These are phyloP conservation scores for Brassica juncea DNA, from an alignment of 345 rosid genomes.

Conservation along the genomic window DNA sequence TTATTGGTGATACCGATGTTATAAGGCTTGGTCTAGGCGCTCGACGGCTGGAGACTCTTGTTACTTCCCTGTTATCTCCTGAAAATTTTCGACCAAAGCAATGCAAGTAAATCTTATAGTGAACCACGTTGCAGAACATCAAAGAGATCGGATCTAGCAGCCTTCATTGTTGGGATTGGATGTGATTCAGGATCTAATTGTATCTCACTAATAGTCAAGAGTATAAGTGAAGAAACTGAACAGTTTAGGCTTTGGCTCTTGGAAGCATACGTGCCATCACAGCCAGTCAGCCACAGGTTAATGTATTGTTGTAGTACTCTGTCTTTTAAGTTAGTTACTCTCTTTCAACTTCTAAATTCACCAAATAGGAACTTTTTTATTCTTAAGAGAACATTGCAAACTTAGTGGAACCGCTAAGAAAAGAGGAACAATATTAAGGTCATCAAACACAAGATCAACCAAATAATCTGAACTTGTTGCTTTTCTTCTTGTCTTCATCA, in stretches of 20 bases:
- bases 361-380: not conserved
- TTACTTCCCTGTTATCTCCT: constrained; percentile 55
- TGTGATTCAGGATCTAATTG: constrained; percentile 26
- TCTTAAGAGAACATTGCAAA: not conserved
- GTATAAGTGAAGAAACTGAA: constrained; percentile 12
- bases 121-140: constrained; percentile 15
- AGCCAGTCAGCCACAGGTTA: not conserved
- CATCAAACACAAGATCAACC: not conserved
- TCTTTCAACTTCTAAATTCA: not conserved
- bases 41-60: constrained; percentile 64
- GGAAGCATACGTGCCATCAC: constrained; percentile 1
- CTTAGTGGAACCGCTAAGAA: not conserved
- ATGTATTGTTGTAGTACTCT: constrained; percentile 11
- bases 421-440: not conserved
- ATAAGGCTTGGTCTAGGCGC: constrained; percentile 84
- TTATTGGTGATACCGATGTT: constrained; percentile 55
- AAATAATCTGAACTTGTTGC: constrained; percentile 17
- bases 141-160: constrained; percentile 9
- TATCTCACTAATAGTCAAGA: constrained; percentile 26
- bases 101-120: constrained; percentile 55
- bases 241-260: constrained; percentile 15
- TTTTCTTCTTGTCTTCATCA: constrained; percentile 5
- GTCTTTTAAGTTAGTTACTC: not conserved
- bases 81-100: constrained; percentile 78
- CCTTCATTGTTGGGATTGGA: constrained; percentile 28